Evolutionary conservation across 768 basidiomycete species (phyloP).

Genomic region (Paxillus ammoniavirescens): DNA sequence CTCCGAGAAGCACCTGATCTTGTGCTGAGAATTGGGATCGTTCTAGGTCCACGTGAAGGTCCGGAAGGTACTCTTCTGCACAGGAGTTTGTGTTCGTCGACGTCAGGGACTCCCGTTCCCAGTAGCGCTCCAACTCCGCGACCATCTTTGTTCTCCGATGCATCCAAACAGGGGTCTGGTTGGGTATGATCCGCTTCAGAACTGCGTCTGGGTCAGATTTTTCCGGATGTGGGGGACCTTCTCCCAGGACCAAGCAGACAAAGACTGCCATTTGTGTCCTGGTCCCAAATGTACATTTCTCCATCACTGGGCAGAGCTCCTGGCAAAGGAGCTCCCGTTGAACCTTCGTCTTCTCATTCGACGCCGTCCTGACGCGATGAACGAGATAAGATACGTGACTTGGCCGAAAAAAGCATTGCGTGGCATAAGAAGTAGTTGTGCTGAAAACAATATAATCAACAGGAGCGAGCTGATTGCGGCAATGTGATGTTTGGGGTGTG

Average conservation of each 20-base stretch:
- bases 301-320: slow-evolving; percentile 6
- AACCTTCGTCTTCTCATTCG: slow-evolving; percentile 27
- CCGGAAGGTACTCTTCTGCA: slow-evolving; percentile 9
- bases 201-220: slow-evolving; percentile 2
- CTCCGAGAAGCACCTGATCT: slow-evolving; percentile 9
- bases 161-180: slow-evolving; percentile 27
- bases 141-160: slow-evolving; percentile 26
- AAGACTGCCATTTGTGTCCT: slow-evolving; percentile 31
- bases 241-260: slow-evolving; percentile 18
- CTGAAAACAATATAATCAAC: slow-evolving; percentile 27
- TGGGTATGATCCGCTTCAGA: slow-evolving; percentile 22
- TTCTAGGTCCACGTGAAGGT: slow-evolving; percentile 12
- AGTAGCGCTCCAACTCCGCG: slow-evolving; percentile 14
- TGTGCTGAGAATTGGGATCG: slow-evolving; percentile 1
- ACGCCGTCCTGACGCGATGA: slow-evolving; percentile 29
- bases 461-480: slow-evolving; percentile 27
- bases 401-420: slow-evolving; percentile 32
- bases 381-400: slow-evolving; percentile 26
- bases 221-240: slow-evolving; percentile 1
- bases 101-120: neutral
- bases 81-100: neutral
- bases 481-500: slow-evolving; percentile 3
- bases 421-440: slow-evolving; percentile 31
- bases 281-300: slow-evolving; percentile 19
- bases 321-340: slow-evolving; percentile 19